Evolutionary conservation across 2,329 filamentous ascomycete species (phyloP).

Genomic region (Ilyonectria mors-panacis): DNA sequence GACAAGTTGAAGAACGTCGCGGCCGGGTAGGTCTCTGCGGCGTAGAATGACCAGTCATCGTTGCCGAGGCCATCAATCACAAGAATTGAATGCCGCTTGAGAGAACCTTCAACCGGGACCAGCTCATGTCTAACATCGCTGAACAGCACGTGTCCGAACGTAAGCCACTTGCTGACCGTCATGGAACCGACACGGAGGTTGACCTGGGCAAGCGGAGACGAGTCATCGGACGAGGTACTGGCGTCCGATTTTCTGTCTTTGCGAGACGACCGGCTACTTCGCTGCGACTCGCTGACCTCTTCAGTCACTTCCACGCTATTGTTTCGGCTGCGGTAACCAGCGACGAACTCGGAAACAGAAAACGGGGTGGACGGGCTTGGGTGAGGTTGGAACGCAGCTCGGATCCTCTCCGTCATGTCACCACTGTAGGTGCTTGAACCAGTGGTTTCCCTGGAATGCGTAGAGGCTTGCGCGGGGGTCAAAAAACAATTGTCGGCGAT

Average conservation of each 20-base stretch:
- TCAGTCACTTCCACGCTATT: conserved; percentile 28
- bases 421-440: conserved; percentile 68
- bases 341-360: conserved; percentile 59
- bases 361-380: conserved; percentile 60
- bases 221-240: conserved; percentile 68
- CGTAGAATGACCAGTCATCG: conserved; percentile 90
- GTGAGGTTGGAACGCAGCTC: conserved; percentile 62
- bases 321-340: conserved; percentile 42
- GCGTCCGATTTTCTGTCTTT: conserved; percentile 59
- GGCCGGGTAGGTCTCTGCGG: conserved; percentile 82
- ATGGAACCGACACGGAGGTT: conserved; percentile 85
- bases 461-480: conserved; percentile 52
- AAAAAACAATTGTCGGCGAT: conserved; percentile 62
- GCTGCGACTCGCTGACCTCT: conserved; percentile 51
- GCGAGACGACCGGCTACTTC: conserved; percentile 50
- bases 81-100: conserved; percentile 74
- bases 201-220: conserved; percentile 77
- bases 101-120: conserved; percentile 55
- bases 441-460: conserved; percentile 53
- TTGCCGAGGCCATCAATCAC: conserved; percentile 90
- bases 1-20: conserved; percentile 85
- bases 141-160: conserved; percentile 87
- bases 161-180: conserved; percentile 90
- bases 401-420: conserved; percentile 69
- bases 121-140: conserved; percentile 84